Evolutionary conservation across 257 asterid species (phyloP).

Genomic region (Sherardia arvensis): DNA sequence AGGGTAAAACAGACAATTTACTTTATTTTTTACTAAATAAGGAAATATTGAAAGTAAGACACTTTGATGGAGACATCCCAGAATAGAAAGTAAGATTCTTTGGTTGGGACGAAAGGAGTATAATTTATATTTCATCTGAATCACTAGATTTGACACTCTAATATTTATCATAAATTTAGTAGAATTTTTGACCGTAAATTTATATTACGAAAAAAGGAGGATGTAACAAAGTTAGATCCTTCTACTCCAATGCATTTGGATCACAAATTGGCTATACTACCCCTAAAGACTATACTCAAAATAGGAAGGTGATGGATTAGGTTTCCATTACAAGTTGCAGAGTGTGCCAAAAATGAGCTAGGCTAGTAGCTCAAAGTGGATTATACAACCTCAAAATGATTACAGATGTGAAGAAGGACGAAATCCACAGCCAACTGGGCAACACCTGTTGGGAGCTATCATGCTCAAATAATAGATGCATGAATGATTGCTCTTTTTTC

Average conservation of each 20-base stretch:
- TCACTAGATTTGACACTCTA: too few species aligned
- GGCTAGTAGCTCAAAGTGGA: not conserved
- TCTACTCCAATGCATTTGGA: not conserved
- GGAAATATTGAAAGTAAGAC: too few species aligned
- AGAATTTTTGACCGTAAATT: too few species aligned
- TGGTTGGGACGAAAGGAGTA: too few species aligned
- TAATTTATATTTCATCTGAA: too few species aligned
- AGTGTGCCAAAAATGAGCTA: not conserved
- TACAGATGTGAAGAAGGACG: not conserved
- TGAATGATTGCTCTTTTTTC: conserved; percentile 1
- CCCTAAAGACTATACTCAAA: not conserved
- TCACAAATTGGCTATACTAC: not conserved
- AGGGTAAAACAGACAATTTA: too few species aligned
- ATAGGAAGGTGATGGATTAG: not conserved
- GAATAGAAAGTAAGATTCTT: too few species aligned
- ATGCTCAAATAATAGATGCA: conserved; percentile 6
- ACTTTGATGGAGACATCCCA: too few species aligned
- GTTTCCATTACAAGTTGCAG: not conserved
- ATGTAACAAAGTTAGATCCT: too few species aligned
- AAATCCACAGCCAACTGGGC: not conserved
- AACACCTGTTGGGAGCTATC: not conserved
- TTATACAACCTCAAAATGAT: not conserved
- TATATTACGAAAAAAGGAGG: too few species aligned
- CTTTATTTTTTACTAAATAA: too few species aligned
- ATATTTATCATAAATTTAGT: too few species aligned